Conservation (phyloP, 768 basidiomycete species). For the Dacryopinax primogenitus region DNA sequence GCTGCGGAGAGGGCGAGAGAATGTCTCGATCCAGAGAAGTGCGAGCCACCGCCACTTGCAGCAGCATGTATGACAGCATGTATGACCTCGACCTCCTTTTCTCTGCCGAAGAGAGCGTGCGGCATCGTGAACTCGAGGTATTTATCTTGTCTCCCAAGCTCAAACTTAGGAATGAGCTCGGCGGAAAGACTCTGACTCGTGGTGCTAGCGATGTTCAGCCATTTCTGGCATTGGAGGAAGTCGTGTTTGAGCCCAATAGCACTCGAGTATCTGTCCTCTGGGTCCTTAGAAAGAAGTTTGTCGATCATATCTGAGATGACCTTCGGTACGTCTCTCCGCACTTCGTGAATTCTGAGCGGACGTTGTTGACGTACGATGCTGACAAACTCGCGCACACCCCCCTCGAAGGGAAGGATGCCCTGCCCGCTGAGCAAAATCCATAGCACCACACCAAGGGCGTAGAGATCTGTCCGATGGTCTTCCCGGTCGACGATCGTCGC, state of each 20-base stretch:
- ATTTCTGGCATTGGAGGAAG: constrained; percentile 52
- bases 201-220: constrained; percentile 31
- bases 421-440: constrained; percentile 64
- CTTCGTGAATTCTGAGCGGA: constrained; percentile 63
- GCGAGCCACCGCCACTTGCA: background rate
- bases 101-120: constrained; percentile 54
- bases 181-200: constrained; percentile 32
- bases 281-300: constrained; percentile 58
- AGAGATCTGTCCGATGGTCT: constrained; percentile 62
- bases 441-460: constrained; percentile 54
- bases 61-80: constrained; percentile 38
- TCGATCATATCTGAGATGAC: constrained; percentile 59
- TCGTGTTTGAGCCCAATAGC: constrained; percentile 57
- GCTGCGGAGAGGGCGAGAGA: constrained; percentile 1
- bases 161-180: constrained; percentile 56
- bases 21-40: background rate
- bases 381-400: constrained; percentile 47
- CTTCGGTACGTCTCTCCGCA: constrained; percentile 57
- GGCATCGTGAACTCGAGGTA: constrained; percentile 60
- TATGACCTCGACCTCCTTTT: constrained; percentile 55
- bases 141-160: constrained; percentile 51
- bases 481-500: constrained; percentile 46
- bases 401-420: constrained; percentile 49
- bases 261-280: constrained; percentile 57
- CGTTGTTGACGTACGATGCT: constrained; percentile 60